phyloP scores from a whole-genome alignment of 768 basidiomycete species.

The Leccinellum rugosiceps region DNA sequence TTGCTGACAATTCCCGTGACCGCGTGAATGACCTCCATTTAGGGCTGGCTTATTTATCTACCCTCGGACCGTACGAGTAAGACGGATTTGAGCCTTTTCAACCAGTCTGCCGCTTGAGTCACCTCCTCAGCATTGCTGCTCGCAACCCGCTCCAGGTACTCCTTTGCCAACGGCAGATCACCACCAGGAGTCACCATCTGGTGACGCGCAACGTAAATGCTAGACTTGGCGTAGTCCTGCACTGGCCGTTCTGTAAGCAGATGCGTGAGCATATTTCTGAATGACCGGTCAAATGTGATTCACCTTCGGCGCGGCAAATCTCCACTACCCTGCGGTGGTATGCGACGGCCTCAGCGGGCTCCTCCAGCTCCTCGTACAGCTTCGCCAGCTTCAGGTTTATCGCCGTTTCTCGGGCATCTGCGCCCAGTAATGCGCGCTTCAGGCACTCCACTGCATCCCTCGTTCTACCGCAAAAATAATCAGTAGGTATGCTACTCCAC shows the following conservation, averaged over 20 bases:
- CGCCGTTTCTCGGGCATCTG: constrained; percentile 71
- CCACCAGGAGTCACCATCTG: constrained; percentile 62
- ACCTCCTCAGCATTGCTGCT: constrained; percentile 82
- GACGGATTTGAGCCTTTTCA: constrained; percentile 53
- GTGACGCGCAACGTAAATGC: constrained; percentile 78
- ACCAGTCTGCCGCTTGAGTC: constrained; percentile 63
- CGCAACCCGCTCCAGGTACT: constrained; percentile 72
- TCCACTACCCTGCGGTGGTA: constrained; percentile 83
- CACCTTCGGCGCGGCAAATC: constrained; percentile 53
- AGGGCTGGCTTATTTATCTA: constrained; percentile 28
- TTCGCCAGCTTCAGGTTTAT: constrained; percentile 74
- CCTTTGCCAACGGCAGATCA: constrained; percentile 65
- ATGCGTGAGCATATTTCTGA: constrained; percentile 12
- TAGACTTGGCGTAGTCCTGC: constrained; percentile 80
- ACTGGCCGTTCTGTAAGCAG: constrained; percentile 53
- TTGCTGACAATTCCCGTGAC: constrained; percentile 35
- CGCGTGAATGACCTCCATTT: constrained; percentile 34
- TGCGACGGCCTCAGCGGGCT: constrained; percentile 63
- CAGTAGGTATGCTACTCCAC: neutral
- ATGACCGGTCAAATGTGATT: constrained; percentile 2
- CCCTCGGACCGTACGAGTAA: constrained; percentile 20
- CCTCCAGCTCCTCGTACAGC: constrained; percentile 64
- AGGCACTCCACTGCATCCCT: constrained; percentile 90
- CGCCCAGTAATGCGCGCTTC: constrained; percentile 82
- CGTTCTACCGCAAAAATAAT: constrained; percentile 43